Evolutionary conservation across 1,284 basidiomycete genomes (phyloP).

Genomic region (Mycosarcoma maydis): DNA sequence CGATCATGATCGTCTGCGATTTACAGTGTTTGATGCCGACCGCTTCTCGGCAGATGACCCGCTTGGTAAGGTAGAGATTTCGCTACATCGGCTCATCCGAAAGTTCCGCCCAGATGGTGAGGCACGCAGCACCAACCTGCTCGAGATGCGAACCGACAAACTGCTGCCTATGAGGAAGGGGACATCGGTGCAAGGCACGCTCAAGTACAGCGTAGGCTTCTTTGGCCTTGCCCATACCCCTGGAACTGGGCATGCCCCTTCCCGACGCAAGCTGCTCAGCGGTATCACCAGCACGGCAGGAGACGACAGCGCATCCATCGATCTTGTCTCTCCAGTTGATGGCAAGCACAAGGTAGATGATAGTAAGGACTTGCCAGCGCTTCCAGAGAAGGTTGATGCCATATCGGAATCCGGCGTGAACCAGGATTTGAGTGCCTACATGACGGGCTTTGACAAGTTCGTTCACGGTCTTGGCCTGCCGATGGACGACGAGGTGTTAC

Average conservation of each 20-base stretch:
- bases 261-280: constrained; percentile 40
- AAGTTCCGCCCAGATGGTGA: constrained; percentile 26
- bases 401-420: not conserved
- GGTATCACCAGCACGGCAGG: constrained; percentile 18
- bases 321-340: constrained; percentile 29
- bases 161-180: constrained; percentile 54
- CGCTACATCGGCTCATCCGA: constrained; percentile 51
- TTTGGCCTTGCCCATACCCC: constrained; percentile 49
- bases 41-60: constrained; percentile 64
- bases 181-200: constrained; percentile 40
- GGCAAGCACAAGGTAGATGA: constrained; percentile 16
- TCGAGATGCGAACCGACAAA: constrained; percentile 52
- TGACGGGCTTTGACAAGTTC: constrained; percentile 59
- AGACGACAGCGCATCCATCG: constrained; percentile 19
- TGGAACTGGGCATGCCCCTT: constrained; percentile 31
- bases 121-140: constrained; percentile 29
- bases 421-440: constrained; percentile 24
- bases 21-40: constrained; percentile 61
- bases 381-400: constrained; percentile 1
- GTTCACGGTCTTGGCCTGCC: constrained; percentile 54
- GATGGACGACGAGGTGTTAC: constrained; percentile 49
- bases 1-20: constrained; percentile 53
- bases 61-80: constrained; percentile 60
- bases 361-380: constrained; percentile 21
- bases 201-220: constrained; percentile 61